Base-by-base conservation (phyloP, 2,329 filamentous ascomycete genomes). In the Colletotrichum theobromicola region DNA sequence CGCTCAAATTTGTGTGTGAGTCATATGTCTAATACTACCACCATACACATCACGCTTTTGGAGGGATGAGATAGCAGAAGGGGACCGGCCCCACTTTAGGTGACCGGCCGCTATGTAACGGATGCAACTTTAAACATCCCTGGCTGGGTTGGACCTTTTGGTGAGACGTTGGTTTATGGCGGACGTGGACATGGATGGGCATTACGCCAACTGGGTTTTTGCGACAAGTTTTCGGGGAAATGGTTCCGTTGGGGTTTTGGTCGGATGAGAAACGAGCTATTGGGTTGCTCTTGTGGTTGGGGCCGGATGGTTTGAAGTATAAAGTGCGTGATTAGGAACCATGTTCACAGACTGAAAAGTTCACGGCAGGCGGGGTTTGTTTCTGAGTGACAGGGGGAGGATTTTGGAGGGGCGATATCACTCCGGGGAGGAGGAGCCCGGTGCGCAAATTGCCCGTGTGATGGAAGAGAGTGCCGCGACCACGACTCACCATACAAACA, bases 111-210 rank as follows among this genome's bases (percentile, higher is more conserved):
- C 67, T 62, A 73, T 46, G 28, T n/a, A 30, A 74, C 67, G 30
- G 42, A 63, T 67, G 67, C 72, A 72, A 66, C 72, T 74, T 58
- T 34, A 67, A 28, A 21, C 26, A 34, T 24, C 60, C 70, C 13
- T 67, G 65, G 24, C 34, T n/a, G 28, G 18, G 24, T 24, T 15
- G 28, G 32, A 26, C 18, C 7, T 50, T 35, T 35, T 64, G 46
- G 67, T 50, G 61, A 72, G 61, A 67, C 67, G 30, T 72, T 72
- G 55, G 67, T 71, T 71, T n/a, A 55, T 30, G 5, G 24, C 10
- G 26, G 15, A n/a, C 28, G 10, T 30, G 21, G 10, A n/a, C 28
- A 15, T 30, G 21, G 10, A 8, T 18, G 24, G 21, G 18, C 13
- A 16, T 21, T 21, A 50, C 10, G 42, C 57, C 58, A 32, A 18